Evolutionary conservation across 345 rosid genomes (phyloP).

Genomic region (Erodium maritimum): DNA sequence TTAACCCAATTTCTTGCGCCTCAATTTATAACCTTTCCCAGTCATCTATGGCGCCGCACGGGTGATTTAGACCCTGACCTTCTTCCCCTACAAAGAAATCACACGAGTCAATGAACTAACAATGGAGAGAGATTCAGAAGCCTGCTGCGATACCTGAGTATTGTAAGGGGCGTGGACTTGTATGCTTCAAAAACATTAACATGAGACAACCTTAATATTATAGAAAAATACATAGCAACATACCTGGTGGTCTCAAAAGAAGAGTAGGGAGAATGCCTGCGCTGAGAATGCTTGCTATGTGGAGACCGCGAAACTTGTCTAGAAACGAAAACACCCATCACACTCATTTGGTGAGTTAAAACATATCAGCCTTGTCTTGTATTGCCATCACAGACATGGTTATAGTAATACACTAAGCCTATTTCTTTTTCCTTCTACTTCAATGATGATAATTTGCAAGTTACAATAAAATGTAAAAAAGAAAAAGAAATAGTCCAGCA

Average conservation of each 20-base stretch:
- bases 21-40: neutral
- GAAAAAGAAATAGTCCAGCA: no score
- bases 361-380: constrained; percentile 13
- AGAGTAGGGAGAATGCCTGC: constrained; percentile 92
- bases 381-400: no score
- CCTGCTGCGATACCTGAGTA: constrained; percentile 49
- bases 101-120: constrained; percentile 1
- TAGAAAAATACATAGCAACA: constrained; percentile 16
- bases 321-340: constrained; percentile 89
- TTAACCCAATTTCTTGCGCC: neutral
- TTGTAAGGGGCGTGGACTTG: constrained; percentile 15
- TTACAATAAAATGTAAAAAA: no score
- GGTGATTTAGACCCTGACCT: constrained; percentile 74
- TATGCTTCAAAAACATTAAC: constrained; percentile 30
- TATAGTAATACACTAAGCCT: no score
- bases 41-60: constrained; percentile 35
- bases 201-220: constrained; percentile 19
- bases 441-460: no score
- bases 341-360: constrained; percentile 50
- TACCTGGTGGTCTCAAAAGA: constrained; percentile 85
- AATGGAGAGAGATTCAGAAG: constrained; percentile 5
- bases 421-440: no score
- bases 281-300: constrained; percentile 98
- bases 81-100: constrained; percentile 38
- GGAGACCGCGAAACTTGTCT: constrained; percentile 98